Percentiles rank a stretch among this genome's conserved stretches.
These are phyloP conservation scores for Fragaria ananassa DNA, from an alignment of 306 rosid species.

Conservation along the genomic window DNA sequence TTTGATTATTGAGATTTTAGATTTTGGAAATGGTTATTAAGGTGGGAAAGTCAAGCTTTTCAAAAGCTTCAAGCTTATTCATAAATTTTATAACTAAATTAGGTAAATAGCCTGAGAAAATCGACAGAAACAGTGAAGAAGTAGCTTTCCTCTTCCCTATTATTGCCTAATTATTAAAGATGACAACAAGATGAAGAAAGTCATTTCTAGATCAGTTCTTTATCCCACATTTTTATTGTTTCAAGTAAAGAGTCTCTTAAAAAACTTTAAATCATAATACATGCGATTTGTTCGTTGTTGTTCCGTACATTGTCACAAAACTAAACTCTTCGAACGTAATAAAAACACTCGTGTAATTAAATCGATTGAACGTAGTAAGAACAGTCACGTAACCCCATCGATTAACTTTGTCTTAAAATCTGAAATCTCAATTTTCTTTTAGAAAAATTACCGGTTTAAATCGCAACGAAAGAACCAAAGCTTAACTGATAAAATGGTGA, in stretches of 20 bases:
- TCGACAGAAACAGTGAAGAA: neutral
- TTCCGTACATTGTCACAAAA: neutral
- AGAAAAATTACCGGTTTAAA: neutral
- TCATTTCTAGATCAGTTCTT: neutral
- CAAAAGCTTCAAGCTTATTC: neutral
- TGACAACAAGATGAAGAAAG: neutral
- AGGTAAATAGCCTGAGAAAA: neutral
- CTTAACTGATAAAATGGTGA: neutral
- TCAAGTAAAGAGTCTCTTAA: neutral
- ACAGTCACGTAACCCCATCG: neutral
- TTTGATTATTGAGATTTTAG: neutral
- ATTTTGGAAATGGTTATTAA: neutral
- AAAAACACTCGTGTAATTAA: neutral
- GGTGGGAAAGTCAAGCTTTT: neutral
- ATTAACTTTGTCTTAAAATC: neutral
- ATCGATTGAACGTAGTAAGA: no score
- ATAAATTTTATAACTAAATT: neutral
- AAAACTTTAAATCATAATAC: no score
- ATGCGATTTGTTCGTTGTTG: no score
- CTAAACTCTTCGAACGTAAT: no score
- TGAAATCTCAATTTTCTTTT: neutral
- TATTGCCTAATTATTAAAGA: neutral
- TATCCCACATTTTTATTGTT: neutral
- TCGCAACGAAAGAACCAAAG: neutral
- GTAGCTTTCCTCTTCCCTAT: slow-evolving; percentile 1